phyloP scores from a whole-genome alignment of 139 green algal genomes.

The Auxenochlorella protothecoides region DNA sequence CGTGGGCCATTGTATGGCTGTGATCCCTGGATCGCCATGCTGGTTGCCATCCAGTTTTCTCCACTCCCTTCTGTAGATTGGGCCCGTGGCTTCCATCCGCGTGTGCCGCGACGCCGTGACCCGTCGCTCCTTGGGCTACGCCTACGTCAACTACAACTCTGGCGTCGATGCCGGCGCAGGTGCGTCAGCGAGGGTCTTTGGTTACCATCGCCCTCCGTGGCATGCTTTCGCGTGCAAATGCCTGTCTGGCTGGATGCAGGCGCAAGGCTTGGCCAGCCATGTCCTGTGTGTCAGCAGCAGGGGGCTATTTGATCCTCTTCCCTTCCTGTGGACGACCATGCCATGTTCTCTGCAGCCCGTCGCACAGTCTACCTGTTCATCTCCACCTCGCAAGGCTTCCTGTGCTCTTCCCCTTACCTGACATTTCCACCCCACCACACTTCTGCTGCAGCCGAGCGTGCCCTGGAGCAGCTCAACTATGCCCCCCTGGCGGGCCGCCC shows the following conservation, averaged over 20 bases:
- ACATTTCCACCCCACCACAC: background rate
- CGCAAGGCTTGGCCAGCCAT: too few relatives aligned
- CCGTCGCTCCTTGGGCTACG: conserved; percentile 84
- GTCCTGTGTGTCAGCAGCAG: too few relatives aligned
- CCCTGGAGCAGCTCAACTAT: conserved; percentile 88
- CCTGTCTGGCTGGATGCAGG: too few relatives aligned
- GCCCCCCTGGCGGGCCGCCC: conserved; percentile 66
- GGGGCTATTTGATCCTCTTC: too few relatives aligned
- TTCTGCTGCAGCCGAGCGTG: conserved; percentile 50
- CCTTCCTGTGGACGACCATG: too few relatives aligned
- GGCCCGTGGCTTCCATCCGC: conserved; percentile 80
- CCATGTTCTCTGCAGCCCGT: too few relatives aligned
- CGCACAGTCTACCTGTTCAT: too few relatives aligned
- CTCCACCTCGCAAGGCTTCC: too few relatives aligned
- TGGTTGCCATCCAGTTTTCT: background rate
- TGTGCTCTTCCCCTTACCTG: too few relatives aligned
- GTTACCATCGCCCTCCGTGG: background rate
- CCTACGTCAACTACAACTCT: conserved; percentile 93
- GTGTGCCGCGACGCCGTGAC: conserved; percentile 90
- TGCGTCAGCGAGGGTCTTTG: conserved; percentile 21
- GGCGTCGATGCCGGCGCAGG: conserved; percentile 66
- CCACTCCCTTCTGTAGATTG: conserved; percentile 51
- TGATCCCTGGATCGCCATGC: background rate
- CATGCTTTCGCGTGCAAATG: too few relatives aligned
- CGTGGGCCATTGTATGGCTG: too few relatives aligned